Evolutionary conservation across 441 rosid genomes (phyloP), one percentile per base, ranked within the genome.

Genomic region (Pelargonium fulgidum): DNA sequence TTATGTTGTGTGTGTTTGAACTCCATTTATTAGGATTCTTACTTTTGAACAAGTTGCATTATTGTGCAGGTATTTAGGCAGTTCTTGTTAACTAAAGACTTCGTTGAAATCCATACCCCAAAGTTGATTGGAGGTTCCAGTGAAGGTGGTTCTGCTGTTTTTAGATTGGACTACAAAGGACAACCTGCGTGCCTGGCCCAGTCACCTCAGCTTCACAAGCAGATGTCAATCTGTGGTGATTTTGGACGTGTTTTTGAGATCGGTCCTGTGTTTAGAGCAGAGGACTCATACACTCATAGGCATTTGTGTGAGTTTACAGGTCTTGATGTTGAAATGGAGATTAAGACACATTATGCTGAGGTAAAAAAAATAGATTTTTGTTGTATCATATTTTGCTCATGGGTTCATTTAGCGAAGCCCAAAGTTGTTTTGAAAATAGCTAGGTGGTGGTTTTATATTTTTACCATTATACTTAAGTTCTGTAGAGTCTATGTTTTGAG

Each of bases 81-180:
- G 47, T 85, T 82, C 74, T 79, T 91, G 64, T 42, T 72, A 58
- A 44, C 84, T 16, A 82, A 85, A 77, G 80, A 52, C 14, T 93
- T 93, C 77, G 74, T 83, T 65, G 93, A 82, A 81, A 85, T 93
- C 73, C 89, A 88, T 79, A 88, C 97, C 2, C 98, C 97, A 0
- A 91, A 91, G 76, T 22, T 91, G 72, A 84, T 84, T 54, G 97
- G 83, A 54, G 96, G 98, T 48, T 83, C 89, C 20, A 93, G 97
- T 78, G 98, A 91, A 81, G 98, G 97, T 47, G 98, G 97, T 70
- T 81, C 98, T 80, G 91, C 95, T 78, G 96, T 93, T 14, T 93
- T 94, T 85, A 80, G 68, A 76, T 75, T 94, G 77, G 94, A 92
- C 19, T 92, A 92, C 84, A 90, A 88, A 75, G 93, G 98, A 56